Base-by-base conservation (phyloP, 1,284 basidiomycete genomes). In the Phellopilus nigrolimitatus region DNA sequence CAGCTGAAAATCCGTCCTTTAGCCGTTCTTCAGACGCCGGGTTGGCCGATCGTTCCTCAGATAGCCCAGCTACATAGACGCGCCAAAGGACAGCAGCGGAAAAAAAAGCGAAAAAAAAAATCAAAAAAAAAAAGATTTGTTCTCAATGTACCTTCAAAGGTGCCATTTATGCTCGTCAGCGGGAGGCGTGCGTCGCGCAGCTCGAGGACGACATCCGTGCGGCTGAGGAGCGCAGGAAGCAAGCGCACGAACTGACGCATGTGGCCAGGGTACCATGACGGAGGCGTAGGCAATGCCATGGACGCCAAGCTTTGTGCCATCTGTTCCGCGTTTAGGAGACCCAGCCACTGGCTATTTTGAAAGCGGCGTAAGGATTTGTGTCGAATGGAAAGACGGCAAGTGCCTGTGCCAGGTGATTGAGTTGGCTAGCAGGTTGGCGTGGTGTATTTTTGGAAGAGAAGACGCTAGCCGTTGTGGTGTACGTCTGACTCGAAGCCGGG, bases 221-320 rank as follows among this genome's bases (percentile, higher is more conserved):
- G 83, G 43, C 80, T 80, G 40, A 97, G 76, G 51, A 92, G 73
- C 37, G 78, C 71, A 9, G 91, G 89, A 31, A 97, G 75, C 66
- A 82, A 79, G 56, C 84, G 79, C 50, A 87, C 78, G 59, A 94
- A 95, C 64, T 85, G 79, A 66, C 85, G 86, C 95, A 98, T 99
- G 70, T 99, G 95, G 8, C 97, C 95, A 22, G 91, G 89, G 68
- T 90, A 97, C 95, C 95, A 98, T 71, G 92, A 94, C 47, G 90
- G 88, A n/a, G 91, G 82, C 44, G 71, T 67, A 43, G 88, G 86
- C 37, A 90, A 71, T 47, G 71, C 68, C 56, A 71, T 69, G 53
- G 68, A 64, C 56, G 77, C 63, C 71, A 71, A 73, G 53, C 53
- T 44, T 40, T 55, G 43, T 13, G 38, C 42, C 42, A 46, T 45